Base-by-base conservation (phyloP, 805 yeast species). In the Yarrowia sp. region DNA sequence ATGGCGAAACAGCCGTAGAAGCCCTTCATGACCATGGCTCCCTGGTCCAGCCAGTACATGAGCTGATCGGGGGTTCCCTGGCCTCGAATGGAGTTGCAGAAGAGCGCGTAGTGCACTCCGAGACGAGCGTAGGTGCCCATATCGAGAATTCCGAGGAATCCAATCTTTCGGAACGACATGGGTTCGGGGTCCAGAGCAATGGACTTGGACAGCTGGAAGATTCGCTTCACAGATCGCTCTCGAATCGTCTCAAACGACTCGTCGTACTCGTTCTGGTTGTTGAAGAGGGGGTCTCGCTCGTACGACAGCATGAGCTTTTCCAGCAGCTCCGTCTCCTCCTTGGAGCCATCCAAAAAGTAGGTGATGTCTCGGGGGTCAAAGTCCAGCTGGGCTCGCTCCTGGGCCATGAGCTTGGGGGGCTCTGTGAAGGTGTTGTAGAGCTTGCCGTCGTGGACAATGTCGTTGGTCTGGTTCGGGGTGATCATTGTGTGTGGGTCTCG, bases 71-170 rank as follows among this genome's bases (percentile, higher is more conserved):
- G 83, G 11, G 98, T 89, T 72, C 97, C 98, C 74, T 90, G 89
- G 71, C 97, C 97, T 72, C 89, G 86, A 69, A 93, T 80, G 70
- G 97, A 90, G 70, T 86, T 85, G 68, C 91, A 83, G 77, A 94
- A 94, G 69, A 93, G 83, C 4, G 97, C 97, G 72, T 89, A 82
- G 81, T 93, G 97, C 68, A 94, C 92, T 46, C 97, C 97, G 63
- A 91, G 79, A 74, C 98, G 85, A 35, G 97, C 92, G 64, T 87
- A 86, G 52, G 90, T 80, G 73, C 88, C 88, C 16, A 97, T 96
- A 77, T 94, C 98, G 70, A 75, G 70, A 19, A 78, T 58, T 5
- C 78, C 75, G 2, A 78, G 69, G n/a, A 75, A 43, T 8, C 74
- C 69, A 45, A 77, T 50, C 32, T 76, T 71, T 67, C 66, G 69